phyloP scores from a whole-genome alignment of 208 protist species.

The Leishmania tarentolae region DNA sequence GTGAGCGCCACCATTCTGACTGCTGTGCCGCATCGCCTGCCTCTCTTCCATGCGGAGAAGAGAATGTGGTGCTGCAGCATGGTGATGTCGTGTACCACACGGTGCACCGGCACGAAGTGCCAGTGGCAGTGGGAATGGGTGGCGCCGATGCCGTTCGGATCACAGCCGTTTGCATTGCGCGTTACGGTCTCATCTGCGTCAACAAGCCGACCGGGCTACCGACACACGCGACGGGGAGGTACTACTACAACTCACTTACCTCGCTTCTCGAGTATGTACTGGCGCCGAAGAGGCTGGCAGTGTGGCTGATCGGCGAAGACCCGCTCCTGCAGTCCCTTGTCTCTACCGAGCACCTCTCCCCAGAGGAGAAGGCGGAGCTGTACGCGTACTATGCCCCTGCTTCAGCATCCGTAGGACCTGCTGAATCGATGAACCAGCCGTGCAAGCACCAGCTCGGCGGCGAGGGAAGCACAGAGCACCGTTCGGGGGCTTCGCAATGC shows the following conservation, averaged over 20 bases:
- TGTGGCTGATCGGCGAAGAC: conserved; percentile 63
- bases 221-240: conserved; percentile 91
- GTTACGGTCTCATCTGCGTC: conserved; percentile 65
- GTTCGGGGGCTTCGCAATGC: background rate
- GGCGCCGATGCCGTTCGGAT: conserved; percentile 61
- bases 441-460: background rate
- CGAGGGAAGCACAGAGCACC: background rate
- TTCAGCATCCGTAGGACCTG: background rate
- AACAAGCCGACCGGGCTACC: conserved; percentile 81
- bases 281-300: conserved; percentile 65
- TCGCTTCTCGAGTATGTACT: conserved; percentile 90
- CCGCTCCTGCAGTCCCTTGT: conserved; percentile 76
- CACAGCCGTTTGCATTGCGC: conserved; percentile 53
- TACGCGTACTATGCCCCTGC: conserved; percentile 52
- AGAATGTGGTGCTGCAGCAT: conserved; percentile 45
- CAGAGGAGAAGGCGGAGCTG: conserved; percentile 58
- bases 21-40: conserved; percentile 1
- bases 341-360: conserved; percentile 42
- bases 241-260: conserved; percentile 92
- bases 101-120: conserved; percentile 95
- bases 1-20: background rate
- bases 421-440: background rate
- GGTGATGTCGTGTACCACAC: conserved; percentile 89
- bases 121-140: conserved; percentile 66
- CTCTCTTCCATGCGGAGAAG: background rate